These are phyloP conservation scores for Wickerhamiella galacta DNA, from an alignment of 805 yeast species.

Conservation along the genomic window DNA sequence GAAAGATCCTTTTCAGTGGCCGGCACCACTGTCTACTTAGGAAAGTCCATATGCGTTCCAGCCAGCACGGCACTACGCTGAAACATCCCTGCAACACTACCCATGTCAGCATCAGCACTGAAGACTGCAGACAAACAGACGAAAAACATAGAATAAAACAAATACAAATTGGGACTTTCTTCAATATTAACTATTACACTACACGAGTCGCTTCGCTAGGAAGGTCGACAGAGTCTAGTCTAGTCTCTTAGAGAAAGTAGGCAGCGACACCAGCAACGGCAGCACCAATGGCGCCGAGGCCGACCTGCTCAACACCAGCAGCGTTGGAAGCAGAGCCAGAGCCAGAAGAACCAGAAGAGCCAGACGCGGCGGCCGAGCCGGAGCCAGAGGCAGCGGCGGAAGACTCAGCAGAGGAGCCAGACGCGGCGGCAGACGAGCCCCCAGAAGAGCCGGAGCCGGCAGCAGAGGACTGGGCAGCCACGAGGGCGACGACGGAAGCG, in stretches of 20 bases:
- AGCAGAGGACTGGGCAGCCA: constrained; percentile 2
- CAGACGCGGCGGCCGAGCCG: too few relatives aligned
- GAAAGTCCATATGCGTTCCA: too few relatives aligned
- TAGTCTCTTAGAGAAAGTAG: neutral
- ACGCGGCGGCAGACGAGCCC: too few relatives aligned
- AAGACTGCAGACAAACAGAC: neutral
- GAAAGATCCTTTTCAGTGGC: too few relatives aligned
- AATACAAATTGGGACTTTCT: neutral
- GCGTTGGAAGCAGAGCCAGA: too few relatives aligned
- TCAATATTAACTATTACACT: neutral
- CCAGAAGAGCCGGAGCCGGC: constrained; percentile 4
- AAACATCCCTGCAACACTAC: too few relatives aligned
- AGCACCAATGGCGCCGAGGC: too few relatives aligned
- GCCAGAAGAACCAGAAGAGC: too few relatives aligned
- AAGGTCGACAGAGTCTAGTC: too few relatives aligned
- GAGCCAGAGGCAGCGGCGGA: neutral
- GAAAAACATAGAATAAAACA: neutral
- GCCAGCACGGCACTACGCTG: too few relatives aligned
- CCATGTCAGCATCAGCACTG: neutral
- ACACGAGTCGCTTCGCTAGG: neutral
- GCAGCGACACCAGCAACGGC: constrained; percentile 3
- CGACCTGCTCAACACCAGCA: too few relatives aligned
- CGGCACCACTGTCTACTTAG: too few relatives aligned
- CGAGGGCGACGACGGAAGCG: constrained; percentile 3
- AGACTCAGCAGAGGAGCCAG: constrained; percentile 1